Conservation (phyloP, 2,329 filamentous ascomycete genomes). For the Botrytis aclada region DNA sequence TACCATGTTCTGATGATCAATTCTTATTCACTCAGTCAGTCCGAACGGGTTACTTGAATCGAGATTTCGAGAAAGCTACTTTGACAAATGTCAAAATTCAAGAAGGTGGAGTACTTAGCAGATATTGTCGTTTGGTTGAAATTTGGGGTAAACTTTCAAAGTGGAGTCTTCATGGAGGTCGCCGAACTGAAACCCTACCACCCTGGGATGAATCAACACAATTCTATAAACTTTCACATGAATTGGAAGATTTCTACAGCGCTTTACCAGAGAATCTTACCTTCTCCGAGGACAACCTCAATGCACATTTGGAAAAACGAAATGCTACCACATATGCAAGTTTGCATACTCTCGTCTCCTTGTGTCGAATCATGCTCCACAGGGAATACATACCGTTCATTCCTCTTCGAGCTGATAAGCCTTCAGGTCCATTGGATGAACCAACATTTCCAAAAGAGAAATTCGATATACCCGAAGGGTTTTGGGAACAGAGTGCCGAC, state of each 20-base stretch:
- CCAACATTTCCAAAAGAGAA: slow-evolving; percentile 51
- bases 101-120: slow-evolving; percentile 42
- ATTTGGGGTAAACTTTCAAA: slow-evolving; percentile 57
- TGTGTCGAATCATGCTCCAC: slow-evolving; percentile 66
- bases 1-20: slow-evolving; percentile 64
- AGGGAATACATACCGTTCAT: slow-evolving; percentile 67
- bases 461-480: slow-evolving; percentile 48
- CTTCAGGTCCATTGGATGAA: slow-evolving; percentile 56
- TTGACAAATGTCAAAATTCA: slow-evolving; percentile 35
- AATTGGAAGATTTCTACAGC: slow-evolving; percentile 52
- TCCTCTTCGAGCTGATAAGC: slow-evolving; percentile 50
- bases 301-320: slow-evolving; percentile 61
- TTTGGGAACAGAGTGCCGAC: slow-evolving; percentile 61
- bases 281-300: slow-evolving; percentile 59
- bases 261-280: slow-evolving; percentile 52
- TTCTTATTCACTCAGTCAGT: slow-evolving; percentile 62
- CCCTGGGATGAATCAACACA: slow-evolving; percentile 58
- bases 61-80: slow-evolving; percentile 44
- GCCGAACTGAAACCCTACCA: slow-evolving; percentile 48
- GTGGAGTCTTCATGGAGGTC: slow-evolving; percentile 52
- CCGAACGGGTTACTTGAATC: slow-evolving; percentile 48
- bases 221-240: slow-evolving; percentile 52
- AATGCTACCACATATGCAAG: slow-evolving; percentile 63
- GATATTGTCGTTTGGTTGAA: slow-evolving; percentile 56
- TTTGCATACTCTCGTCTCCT: slow-evolving; percentile 62